Conservation (phyloP, 306 rosid species). For the Castanea mollissima region DNA sequence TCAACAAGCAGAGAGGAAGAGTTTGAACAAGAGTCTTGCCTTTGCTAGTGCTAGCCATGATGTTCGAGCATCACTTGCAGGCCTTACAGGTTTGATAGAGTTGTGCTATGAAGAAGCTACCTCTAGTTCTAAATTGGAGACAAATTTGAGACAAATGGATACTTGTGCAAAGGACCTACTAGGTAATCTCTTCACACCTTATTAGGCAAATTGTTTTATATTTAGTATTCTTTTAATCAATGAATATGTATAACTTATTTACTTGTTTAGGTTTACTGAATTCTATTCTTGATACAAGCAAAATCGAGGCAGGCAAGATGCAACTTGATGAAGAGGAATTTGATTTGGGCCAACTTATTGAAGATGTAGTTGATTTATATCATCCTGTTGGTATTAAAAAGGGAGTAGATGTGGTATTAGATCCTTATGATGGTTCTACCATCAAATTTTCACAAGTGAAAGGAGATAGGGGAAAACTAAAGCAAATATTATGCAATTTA, state of each 20-base stretch:
- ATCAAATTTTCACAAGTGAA: conserved; percentile 44
- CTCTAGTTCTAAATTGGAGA: conserved; percentile 35
- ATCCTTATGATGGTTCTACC: conserved; percentile 62
- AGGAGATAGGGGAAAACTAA: conserved; percentile 78
- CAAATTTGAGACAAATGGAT: conserved; percentile 58
- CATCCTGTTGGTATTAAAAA: conserved; percentile 59
- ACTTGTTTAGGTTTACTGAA: conserved; percentile 53
- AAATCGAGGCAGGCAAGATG: conserved; percentile 83
- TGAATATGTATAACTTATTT: background rate
- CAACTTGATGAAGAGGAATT: conserved; percentile 78
- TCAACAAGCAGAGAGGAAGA: conserved; percentile 71
- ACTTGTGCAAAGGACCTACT: conserved; percentile 57
- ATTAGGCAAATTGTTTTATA: background rate
- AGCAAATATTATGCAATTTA: conserved; percentile 68
- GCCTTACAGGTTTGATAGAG: conserved; percentile 59
- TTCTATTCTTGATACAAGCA: conserved; percentile 80
- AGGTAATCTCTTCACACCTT: conserved; percentile 37
- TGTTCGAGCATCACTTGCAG: conserved; percentile 64
- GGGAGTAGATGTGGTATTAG: conserved; percentile 70
- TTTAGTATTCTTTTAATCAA: background rate
- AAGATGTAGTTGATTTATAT: conserved; percentile 67
- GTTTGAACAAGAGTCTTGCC: conserved; percentile 66
- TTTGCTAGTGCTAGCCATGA: conserved; percentile 76
- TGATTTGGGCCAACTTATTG: conserved; percentile 54
- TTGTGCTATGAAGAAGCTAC: conserved; percentile 33